Conservation (phyloP, 139 green algal genomes). For the Micractinium conductrix region DNA sequence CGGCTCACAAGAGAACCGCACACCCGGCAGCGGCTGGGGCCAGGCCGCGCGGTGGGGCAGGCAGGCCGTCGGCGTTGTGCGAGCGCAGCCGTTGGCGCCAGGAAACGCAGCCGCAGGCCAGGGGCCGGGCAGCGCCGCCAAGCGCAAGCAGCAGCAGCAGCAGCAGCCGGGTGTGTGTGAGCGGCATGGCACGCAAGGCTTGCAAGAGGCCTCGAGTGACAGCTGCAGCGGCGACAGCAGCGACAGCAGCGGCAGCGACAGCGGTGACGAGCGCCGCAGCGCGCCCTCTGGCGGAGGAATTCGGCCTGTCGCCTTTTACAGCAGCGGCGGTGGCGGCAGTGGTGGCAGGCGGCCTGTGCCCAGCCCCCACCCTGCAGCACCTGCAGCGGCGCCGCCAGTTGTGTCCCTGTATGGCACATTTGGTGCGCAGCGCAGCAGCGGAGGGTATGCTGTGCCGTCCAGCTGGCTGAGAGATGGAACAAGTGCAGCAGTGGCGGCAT, state of each 20-base stretch:
- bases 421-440: background rate
- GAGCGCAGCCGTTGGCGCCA: background rate
- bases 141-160: too few species aligned
- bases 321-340: too few species aligned
- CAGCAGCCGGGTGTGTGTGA: background rate
- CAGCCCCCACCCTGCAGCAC: background rate
- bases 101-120: background rate
- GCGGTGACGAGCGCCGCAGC: background rate
- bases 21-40: background rate
- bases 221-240: background rate
- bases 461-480: background rate
- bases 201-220: background rate
- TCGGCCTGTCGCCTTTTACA: constrained; percentile 8
- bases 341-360: too few species aligned
- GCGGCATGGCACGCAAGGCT: background rate
- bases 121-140: background rate
- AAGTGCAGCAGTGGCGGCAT: background rate
- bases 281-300: background rate
- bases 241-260: background rate
- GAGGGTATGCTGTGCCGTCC: background rate
- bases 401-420: constrained; percentile 19
- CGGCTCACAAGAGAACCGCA: background rate
- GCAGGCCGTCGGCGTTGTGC: background rate
- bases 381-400: background rate
- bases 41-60: constrained; percentile 2